phyloP scores from a whole-genome alignment of 2,329 filamentous ascomycete species.

The Ophiostoma sp. region DNA sequence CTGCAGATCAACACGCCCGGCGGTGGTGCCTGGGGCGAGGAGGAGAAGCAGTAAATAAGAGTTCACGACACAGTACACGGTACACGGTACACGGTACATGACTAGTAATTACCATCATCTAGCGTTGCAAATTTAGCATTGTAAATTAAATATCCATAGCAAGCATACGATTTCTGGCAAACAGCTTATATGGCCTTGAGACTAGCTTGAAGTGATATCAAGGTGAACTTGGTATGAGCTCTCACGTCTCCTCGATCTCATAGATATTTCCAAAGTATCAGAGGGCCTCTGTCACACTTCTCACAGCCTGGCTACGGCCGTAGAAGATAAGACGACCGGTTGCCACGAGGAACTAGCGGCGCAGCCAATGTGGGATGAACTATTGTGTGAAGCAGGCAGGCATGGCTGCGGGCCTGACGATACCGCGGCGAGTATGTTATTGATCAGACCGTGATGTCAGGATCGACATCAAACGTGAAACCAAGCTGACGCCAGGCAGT shows the following conservation, averaged over 20 bases:
- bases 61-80: not conserved
- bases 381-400: not conserved
- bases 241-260: not conserved
- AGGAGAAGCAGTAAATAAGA: conserved; percentile 9
- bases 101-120: not conserved
- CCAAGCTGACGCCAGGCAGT: not conserved
- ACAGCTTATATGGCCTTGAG: not conserved
- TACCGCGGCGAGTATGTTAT: not conserved
- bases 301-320: not conserved
- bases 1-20: conserved; percentile 59
- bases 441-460: not conserved
- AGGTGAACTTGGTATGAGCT: not conserved
- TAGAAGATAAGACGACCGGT: not conserved
- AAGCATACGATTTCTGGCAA: not conserved
- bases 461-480: not conserved
- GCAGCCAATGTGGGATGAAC: not conserved
- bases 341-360: too few species aligned
- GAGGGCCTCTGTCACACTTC: not conserved
- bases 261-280: not conserved
- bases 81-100: not conserved
- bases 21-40: conserved; percentile 54
- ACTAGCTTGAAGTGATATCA: not conserved
- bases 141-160: not conserved
- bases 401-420: not conserved
- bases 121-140: conserved; percentile 8